A percentile compares a stretch with the other conserved stretches of the same genome.
Conservation (phyloP, 2,329 filamentous ascomycete species). For the Xylaria sp. region DNA sequence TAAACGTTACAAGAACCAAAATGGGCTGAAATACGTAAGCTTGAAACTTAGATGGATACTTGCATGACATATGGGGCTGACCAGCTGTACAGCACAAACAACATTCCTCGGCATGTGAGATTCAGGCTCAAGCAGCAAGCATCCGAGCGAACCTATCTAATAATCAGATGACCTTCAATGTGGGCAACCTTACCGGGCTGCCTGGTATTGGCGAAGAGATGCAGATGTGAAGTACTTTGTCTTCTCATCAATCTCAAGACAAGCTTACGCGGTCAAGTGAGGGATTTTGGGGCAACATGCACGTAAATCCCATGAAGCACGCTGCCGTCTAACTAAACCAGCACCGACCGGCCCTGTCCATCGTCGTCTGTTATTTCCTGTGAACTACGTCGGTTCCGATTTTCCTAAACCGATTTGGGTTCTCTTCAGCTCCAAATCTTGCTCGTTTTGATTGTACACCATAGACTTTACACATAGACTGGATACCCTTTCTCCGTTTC, state of each 20-base stretch:
- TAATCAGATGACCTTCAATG: slow-evolving; percentile 48
- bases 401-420: slow-evolving; percentile 11
- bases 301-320: not conserved
- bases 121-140: slow-evolving; percentile 71
- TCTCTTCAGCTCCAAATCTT: slow-evolving; percentile 20
- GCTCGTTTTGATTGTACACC: slow-evolving; percentile 44
- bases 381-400: slow-evolving; percentile 26
- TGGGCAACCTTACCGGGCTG: slow-evolving; percentile 55
- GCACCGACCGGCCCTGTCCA: not conserved
- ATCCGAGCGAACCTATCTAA: slow-evolving; percentile 52
- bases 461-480: slow-evolving; percentile 50
- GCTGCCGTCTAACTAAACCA: not conserved
- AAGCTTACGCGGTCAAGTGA: not conserved
- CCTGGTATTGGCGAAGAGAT: slow-evolving; percentile 67
- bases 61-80: slow-evolving; percentile 45
- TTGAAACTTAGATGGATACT: not conserved
- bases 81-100: slow-evolving; percentile 69
- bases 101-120: slow-evolving; percentile 90
- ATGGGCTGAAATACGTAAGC: slow-evolving; percentile 92
- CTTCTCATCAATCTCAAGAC: not conserved
- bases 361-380: slow-evolving; percentile 15
- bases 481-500: slow-evolving; percentile 47
- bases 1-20: slow-evolving; percentile 99
- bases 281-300: not conserved
- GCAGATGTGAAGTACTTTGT: slow-evolving; percentile 51